These are phyloP conservation scores for Hypoxylon subgilvum DNA, from an alignment of 495 filamentous ascomycete genomes.

Conservation along the genomic window DNA sequence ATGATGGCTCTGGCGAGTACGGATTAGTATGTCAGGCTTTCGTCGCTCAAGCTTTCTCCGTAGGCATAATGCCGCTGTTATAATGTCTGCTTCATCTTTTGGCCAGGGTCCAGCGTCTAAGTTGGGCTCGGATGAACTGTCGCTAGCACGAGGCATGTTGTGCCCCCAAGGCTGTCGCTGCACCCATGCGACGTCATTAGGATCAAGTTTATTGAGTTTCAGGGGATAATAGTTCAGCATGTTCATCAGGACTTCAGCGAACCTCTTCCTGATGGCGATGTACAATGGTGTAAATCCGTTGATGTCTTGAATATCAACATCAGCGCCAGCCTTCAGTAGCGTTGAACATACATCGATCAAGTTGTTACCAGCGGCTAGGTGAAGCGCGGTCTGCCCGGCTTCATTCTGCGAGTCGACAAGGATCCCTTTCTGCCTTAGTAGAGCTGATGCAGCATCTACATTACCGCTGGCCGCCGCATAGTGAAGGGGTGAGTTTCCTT, in stretches of 20 bases:
- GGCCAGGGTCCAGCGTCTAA: slow-evolving; percentile 12
- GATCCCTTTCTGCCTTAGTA: slow-evolving; percentile 12
- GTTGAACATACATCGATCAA: slow-evolving; percentile 17
- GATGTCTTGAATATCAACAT: slow-evolving; percentile 9
- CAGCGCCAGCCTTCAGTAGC: slow-evolving; percentile 20
- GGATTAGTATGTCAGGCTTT: not conserved
- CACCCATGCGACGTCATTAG: slow-evolving; percentile 20
- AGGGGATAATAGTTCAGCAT: slow-evolving; percentile 3
- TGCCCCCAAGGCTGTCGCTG: slow-evolving; percentile 24
- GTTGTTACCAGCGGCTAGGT: slow-evolving; percentile 1
- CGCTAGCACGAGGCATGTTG: not conserved
- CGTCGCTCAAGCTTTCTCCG: slow-evolving; percentile 8
- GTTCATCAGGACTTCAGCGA: slow-evolving; percentile 1
- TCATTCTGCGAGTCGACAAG: slow-evolving; percentile 14
- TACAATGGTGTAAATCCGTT: not conserved
- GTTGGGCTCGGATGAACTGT: not conserved
- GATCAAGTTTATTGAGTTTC: not conserved
- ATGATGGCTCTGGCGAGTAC: not conserved
- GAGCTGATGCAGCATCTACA: slow-evolving; percentile 11
- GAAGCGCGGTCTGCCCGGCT: slow-evolving; percentile 15
- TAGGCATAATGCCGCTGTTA: slow-evolving; percentile 18
- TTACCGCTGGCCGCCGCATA: slow-evolving; percentile 26
- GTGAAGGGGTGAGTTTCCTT: slow-evolving; percentile 19
- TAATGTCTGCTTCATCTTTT: slow-evolving; percentile 17
- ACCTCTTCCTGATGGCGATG: slow-evolving; percentile 16